These are phyloP conservation scores for Tuber indicum DNA, from an alignment of 495 filamentous ascomycete genomes.

Conservation along the genomic window DNA sequence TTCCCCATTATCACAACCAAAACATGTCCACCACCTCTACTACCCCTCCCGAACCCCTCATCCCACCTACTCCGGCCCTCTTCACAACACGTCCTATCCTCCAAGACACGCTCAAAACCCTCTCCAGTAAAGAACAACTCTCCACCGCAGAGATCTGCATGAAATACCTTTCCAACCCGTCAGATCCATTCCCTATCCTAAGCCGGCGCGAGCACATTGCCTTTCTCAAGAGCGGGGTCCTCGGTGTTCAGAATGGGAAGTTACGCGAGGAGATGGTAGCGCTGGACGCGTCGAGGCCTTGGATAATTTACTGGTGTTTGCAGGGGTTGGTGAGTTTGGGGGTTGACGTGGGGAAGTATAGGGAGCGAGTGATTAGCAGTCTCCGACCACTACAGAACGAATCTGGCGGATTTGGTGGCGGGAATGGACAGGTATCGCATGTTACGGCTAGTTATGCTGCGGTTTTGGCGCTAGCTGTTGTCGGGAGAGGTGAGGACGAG, in stretches of 20 bases:
- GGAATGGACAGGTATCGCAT: slow-evolving; percentile 83
- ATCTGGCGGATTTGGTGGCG: slow-evolving; percentile 84
- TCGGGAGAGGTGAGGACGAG: slow-evolving; percentile 58
- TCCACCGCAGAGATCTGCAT: slow-evolving; percentile 62
- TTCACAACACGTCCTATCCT: slow-evolving; percentile 60
- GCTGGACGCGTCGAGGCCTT: slow-evolving; percentile 78
- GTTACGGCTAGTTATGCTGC: slow-evolving; percentile 81
- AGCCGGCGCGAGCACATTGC: slow-evolving; percentile 61
- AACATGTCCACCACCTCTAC: slow-evolving; percentile 27
- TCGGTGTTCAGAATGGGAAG: slow-evolving; percentile 36
- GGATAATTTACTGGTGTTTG: slow-evolving; percentile 89
- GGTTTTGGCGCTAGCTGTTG: slow-evolving; percentile 66
- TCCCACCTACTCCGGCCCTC: slow-evolving; percentile 51
- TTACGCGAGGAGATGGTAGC: slow-evolving; percentile 61
- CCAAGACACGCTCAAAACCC: slow-evolving; percentile 61
- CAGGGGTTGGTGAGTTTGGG: slow-evolving; percentile 65
- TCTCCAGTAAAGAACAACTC: slow-evolving; percentile 60
- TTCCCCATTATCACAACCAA: slow-evolving; percentile 23
- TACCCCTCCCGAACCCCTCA: slow-evolving; percentile 18
- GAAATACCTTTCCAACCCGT: slow-evolving; percentile 61
- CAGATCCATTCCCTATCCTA: slow-evolving; percentile 65
- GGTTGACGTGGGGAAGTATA: slow-evolving; percentile 64
- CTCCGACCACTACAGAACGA: slow-evolving; percentile 73
- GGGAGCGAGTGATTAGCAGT: slow-evolving; percentile 61
- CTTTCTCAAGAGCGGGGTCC: slow-evolving; percentile 66